Conservation (phyloP, 768 basidiomycete genomes). For the Artomyces pyxidatus region DNA sequence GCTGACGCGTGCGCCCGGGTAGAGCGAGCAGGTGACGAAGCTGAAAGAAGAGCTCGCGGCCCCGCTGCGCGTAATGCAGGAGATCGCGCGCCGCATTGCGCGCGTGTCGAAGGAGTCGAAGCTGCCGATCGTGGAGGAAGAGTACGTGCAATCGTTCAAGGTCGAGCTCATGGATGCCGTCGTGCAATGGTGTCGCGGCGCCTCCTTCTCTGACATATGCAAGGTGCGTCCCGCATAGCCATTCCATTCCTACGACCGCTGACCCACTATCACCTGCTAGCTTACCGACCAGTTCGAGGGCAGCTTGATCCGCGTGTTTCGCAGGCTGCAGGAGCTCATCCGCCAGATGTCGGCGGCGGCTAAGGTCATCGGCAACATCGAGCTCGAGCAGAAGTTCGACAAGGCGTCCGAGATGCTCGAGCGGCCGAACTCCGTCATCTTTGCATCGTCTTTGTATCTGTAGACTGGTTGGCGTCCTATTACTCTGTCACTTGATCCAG, state of each 20-base stretch:
- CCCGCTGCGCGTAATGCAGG: slow-evolving; percentile 91
- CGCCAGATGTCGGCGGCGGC: slow-evolving; percentile 95
- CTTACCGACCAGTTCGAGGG: slow-evolving; percentile 96
- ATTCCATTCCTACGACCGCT: neutral
- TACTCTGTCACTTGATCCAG: too few relatives aligned
- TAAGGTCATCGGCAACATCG: slow-evolving; percentile 92
- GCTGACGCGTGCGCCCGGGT: too few relatives aligned
- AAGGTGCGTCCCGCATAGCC: slow-evolving; percentile 47
- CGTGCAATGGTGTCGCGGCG: slow-evolving; percentile 96
- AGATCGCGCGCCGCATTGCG: slow-evolving; percentile 91
- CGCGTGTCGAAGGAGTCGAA: slow-evolving; percentile 94
- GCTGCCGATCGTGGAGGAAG: slow-evolving; percentile 80
- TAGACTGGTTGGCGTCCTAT: too few relatives aligned
- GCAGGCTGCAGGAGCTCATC: slow-evolving; percentile 87
- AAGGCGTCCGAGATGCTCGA: slow-evolving; percentile 90
- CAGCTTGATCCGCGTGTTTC: slow-evolving; percentile 91
- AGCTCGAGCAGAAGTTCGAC: slow-evolving; percentile 90
- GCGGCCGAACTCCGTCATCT: slow-evolving; percentile 88
- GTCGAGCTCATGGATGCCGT: slow-evolving; percentile 99
- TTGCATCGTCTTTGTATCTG: slow-evolving; percentile 80
- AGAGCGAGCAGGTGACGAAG: slow-evolving; percentile 83
- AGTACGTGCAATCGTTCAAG: slow-evolving; percentile 95
- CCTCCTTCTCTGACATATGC: slow-evolving; percentile 92
- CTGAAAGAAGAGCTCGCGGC: slow-evolving; percentile 91
- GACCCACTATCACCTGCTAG: slow-evolving; percentile 32